Percentiles rank a stretch among this genome's conserved stretches.
Evolutionary conservation across 1,284 basidiomycete species (phyloP).

Genomic region (Naganishia cerealis): DNA sequence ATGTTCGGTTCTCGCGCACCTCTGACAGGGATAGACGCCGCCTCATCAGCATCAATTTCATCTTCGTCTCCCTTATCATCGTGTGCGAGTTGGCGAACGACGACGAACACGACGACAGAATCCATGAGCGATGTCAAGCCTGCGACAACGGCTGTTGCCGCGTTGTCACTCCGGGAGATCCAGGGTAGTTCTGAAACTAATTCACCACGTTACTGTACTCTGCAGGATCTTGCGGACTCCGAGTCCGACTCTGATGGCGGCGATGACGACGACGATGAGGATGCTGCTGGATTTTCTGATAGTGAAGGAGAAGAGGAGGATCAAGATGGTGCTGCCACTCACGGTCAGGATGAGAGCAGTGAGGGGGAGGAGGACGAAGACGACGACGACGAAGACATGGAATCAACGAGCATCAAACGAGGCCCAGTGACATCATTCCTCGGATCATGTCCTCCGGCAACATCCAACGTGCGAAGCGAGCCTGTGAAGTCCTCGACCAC

Average conservation of each 20-base stretch:
- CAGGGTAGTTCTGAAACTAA: constrained; percentile 19
- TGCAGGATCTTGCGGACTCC: constrained; percentile 15
- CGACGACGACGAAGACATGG: background rate
- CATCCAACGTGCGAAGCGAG: constrained; percentile 18
- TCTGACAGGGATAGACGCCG: background rate
- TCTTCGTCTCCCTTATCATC: constrained; percentile 8
- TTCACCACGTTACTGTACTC: constrained; percentile 1
- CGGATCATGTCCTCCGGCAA: background rate
- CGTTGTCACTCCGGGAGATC: constrained; percentile 12
- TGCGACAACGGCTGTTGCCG: background rate
- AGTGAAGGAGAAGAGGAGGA: background rate
- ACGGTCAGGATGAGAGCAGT: constrained; percentile 1
- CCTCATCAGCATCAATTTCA: no score
- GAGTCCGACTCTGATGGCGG: constrained; percentile 9
- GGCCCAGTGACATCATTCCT: background rate
- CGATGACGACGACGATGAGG: constrained; percentile 1
- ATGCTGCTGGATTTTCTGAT: background rate
- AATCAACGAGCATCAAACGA: background rate
- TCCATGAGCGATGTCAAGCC: constrained; percentile 4
- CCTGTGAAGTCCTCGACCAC: background rate
- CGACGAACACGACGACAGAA: background rate
- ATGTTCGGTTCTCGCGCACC: background rate
- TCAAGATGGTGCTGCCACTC: background rate
- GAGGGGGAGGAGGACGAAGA: background rate
- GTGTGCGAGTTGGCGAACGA: constrained; percentile 5